Evolutionary conservation across 225 moss, liverwort and hornwort species (phyloP), one percentile per base, ranked within the genome.

Genomic region (Ulota crispa): DNA sequence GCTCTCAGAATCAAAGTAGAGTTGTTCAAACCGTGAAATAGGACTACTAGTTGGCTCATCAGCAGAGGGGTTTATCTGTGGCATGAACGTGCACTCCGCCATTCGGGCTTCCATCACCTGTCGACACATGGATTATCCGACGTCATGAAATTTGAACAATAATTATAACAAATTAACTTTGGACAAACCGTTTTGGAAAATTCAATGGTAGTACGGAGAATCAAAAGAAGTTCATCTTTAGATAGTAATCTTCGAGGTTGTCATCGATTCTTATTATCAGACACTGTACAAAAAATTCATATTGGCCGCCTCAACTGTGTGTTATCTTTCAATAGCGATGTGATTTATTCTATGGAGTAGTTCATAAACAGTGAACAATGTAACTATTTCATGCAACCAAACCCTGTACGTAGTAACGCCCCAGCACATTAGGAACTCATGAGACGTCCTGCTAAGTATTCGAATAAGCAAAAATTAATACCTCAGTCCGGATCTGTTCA

Each of bases 81-180:
- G 97, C 87, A 80, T 95, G 80, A 97, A 97, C 7, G 97, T 94
- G 89, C 97, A 97, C 85, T 97, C 93, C 82, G 92, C 87, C 85
- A 97, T 88, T 87, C 89, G 89, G 8, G 88, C 76, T 85, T 92
- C 94, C 89, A 92, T 92, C 61, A 97, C 85, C 93, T 96, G 85
- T 41, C 62, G 4, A 53, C 62, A 66, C 7, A 34, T 26, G 66
- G 68, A 72, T 28, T 9, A 78, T 52, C 34, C 68, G 23, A 59
- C 32, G 21, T 14, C 47, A 57, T 50, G 31, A 76, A 31, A 18
- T 72, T 73, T 16, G 20, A 73, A 67, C 18, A 24, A 68, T 60
- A 43, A 54, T 37, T 4, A 23, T 8, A 30, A 47, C 23, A 47
- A 75, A 7, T 47, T 80, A 3, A 41, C 15, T 60, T n/a, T 75